Evolutionary conservation across 805 yeast species (phyloP), one percentile per base, ranked within the genome.

Genomic region (Cyberlindnera bimundalis): DNA sequence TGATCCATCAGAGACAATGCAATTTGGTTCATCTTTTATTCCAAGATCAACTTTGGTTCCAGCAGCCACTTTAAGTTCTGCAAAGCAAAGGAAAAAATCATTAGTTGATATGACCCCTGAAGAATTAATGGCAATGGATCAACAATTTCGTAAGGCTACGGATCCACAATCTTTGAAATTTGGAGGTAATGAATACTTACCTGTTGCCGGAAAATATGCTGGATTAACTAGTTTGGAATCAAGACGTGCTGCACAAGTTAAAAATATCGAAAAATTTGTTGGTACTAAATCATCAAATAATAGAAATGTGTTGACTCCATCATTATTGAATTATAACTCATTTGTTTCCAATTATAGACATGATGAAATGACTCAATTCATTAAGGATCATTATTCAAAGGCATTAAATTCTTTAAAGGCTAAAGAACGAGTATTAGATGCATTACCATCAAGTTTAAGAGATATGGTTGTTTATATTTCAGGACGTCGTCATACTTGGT

Each of bases 81-180:
- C 24, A 19, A 24, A 21, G 16, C 30, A 24, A 9, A 43, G 50
- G 29, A 55, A 51, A 46, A 55, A 51, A 35, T 55, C 60, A 0
- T 28, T 55, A n/a, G 59, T 54, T 5, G 57, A 50, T 11, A 45
- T 56, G 55, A 47, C 57, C 2, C 33, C 46, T 17, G 61, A 53
- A 24, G 58, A 56, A 24, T 33, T 56, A 6, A 18, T 51, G 12
- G 59, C 59, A 1, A 42, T 52, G 48, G 61, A 56, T 34, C 31
- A 40, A 12, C 61, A 56, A 33, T 56, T 19, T 31, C 43, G 55
- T 24, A 39, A 45, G 13, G 56, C 55, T 17, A 47, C 47, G 9
- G 40, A 46, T 6, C 42, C 54, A 4, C 47, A 47, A 13, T 23
- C 45, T 4, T 26, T 54, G 35, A 53, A 51, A 35, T 56, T 56